Evolutionary conservation across 306 rosid species (phyloP).

Genomic region (Fragaria nilgerrensis): DNA sequence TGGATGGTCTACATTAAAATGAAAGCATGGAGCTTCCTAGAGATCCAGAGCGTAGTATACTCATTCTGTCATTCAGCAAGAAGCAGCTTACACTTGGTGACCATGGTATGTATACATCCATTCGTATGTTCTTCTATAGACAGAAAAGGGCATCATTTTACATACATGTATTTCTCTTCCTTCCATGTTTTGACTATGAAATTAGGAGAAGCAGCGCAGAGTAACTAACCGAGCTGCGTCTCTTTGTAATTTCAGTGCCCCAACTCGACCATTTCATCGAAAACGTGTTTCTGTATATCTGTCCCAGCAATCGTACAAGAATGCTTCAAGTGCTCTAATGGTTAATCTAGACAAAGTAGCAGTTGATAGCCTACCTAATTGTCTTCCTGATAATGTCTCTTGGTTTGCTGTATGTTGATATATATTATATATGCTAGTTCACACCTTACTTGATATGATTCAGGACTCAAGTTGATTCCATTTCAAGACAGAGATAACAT

Average conservation of each 20-base stretch:
- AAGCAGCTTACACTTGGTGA: not conserved
- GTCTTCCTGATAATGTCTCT: not conserved
- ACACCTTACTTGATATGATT: not conserved
- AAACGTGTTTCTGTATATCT: not conserved
- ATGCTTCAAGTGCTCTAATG: not conserved
- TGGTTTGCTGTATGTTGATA: not conserved
- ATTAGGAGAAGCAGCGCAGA: not conserved
- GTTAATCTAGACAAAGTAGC: not conserved
- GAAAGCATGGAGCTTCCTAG: not conserved
- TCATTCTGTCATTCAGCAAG: not conserved
- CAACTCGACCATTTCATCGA: not conserved
- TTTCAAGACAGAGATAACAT: not conserved
- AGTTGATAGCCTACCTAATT: not conserved
- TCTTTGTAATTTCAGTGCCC: not conserved
- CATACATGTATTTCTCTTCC: not conserved
- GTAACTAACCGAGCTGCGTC: not conserved
- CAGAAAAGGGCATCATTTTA: not conserved
- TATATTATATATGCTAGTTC: not conserved
- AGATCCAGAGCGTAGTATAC: not conserved
- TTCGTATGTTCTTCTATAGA: not conserved
- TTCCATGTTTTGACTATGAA: not conserved
- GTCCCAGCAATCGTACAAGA: not conserved
- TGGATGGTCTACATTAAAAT: not conserved
- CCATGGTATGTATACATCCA: not conserved
- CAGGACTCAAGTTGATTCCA: not conserved